Percentiles rank a stretch among this genome's conserved stretches.
Conservation (phyloP, 495 filamentous ascomycete genomes). For the Aspergillus nidulans region DNA sequence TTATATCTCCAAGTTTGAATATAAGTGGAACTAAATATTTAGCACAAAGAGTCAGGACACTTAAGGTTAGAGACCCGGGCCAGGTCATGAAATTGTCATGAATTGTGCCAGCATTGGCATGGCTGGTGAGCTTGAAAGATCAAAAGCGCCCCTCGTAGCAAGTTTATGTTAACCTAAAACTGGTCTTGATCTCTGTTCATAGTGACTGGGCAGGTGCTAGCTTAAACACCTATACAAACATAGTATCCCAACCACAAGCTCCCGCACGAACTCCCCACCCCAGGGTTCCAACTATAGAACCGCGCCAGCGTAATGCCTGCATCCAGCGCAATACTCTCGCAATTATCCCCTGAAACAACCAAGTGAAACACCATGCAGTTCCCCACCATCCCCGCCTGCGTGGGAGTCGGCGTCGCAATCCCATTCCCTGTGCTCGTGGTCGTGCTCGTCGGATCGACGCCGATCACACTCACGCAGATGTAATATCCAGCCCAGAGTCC, state of each 20-base stretch:
- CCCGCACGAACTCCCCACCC: neutral
- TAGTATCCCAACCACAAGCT: neutral
- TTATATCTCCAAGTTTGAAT: too few relatives aligned
- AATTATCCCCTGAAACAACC: neutral
- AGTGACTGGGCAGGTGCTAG: too few relatives aligned
- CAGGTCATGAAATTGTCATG: too few relatives aligned
- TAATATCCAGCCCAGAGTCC: conserved; percentile 9
- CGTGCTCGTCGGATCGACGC: neutral
- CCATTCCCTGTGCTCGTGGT: neutral
- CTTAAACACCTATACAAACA: neutral
- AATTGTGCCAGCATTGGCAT: too few relatives aligned
- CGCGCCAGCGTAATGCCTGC: neutral
- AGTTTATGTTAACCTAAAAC: too few relatives aligned
- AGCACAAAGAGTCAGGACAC: too few relatives aligned
- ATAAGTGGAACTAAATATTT: too few relatives aligned
- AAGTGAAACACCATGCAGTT: neutral
- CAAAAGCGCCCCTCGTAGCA: too few relatives aligned
- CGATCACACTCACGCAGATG: conserved; percentile 17
- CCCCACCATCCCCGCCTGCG: neutral
- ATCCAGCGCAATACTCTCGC: neutral
- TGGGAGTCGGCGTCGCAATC: neutral
- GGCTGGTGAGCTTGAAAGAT: too few relatives aligned
- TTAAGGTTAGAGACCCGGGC: too few relatives aligned
- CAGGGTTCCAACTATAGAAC: conserved; percentile 3
- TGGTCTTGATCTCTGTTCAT: too few relatives aligned